Conservation (phyloP, 441 rosid species). For the Gossypium schwendimanii region DNA sequence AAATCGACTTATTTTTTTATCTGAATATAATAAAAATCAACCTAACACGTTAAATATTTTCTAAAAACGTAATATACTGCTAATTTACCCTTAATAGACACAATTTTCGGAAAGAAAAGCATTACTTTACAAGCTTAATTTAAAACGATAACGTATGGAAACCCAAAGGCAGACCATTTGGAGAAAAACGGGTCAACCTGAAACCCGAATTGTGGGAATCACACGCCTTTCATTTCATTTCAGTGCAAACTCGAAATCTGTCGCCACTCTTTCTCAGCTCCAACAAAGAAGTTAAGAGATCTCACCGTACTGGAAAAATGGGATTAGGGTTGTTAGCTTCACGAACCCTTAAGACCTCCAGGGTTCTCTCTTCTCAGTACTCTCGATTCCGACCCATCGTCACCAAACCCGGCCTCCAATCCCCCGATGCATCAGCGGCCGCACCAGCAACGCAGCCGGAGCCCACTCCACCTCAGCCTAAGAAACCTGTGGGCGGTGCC, state of each 20-base stretch:
- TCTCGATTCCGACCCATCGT: conserved; percentile 55
- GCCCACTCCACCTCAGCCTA: conserved; percentile 39
- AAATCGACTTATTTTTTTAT: too few relatives aligned
- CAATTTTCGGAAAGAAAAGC: too few relatives aligned
- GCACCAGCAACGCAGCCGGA: conserved; percentile 50
- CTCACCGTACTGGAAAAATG: conserved; percentile 27
- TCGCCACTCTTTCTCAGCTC: background rate
- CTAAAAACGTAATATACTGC: too few relatives aligned
- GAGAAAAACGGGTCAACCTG: background rate
- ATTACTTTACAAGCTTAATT: too few relatives aligned
- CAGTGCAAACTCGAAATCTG: background rate
- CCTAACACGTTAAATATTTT: too few relatives aligned
- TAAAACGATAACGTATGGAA: background rate
- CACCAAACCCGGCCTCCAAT: conserved; percentile 68
- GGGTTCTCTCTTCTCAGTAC: conserved; percentile 30
- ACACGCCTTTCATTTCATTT: background rate
- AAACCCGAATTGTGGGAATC: background rate
- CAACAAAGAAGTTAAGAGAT: background rate
- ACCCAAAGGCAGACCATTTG: too few relatives aligned
- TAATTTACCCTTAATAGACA: too few relatives aligned
- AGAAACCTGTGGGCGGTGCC: conserved; percentile 68
- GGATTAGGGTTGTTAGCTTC: conserved; percentile 73
- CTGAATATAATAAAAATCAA: too few relatives aligned
- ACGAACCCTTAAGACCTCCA: conserved; percentile 40
- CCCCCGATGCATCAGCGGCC: conserved; percentile 58